Evolutionary conservation across 768 basidiomycete genomes (phyloP).

Genomic region (Hygrophoropsis aurantiaca): DNA sequence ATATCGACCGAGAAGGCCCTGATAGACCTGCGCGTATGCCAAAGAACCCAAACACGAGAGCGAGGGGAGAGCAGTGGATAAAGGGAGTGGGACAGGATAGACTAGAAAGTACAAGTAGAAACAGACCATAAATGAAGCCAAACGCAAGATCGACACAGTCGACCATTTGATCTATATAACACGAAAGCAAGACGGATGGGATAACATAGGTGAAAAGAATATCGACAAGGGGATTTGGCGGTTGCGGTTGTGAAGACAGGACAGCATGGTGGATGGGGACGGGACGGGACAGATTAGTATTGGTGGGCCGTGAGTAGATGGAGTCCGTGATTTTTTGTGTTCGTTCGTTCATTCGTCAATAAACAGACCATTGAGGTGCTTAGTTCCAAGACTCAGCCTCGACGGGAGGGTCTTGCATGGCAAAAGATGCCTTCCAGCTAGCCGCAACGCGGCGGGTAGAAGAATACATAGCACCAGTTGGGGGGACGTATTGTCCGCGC

Average conservation of each 20-base stretch:
- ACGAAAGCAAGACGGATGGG: constrained; percentile 17
- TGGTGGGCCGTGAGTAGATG: not conserved
- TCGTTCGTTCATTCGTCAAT: not conserved
- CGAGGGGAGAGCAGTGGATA: no score
- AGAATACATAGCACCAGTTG: constrained; percentile 50
- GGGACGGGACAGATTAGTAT: constrained; percentile 6
- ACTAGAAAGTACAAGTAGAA: constrained; percentile 5
- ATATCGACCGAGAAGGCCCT: no score
- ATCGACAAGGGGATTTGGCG: constrained; percentile 2
- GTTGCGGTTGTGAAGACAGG: constrained; percentile 11
- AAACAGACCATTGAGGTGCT: no score
- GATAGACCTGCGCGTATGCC: no score
- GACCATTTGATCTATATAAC: constrained; percentile 22
- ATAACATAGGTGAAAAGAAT: constrained; percentile 10
- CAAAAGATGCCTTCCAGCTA: constrained; percentile 41
- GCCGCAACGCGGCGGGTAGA: constrained; percentile 55
- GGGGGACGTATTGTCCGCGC: constrained; percentile 45
- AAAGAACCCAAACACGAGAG: no score
- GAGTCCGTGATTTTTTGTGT: not conserved
- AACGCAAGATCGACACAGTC: constrained; percentile 11
- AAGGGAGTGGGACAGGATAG: no score
- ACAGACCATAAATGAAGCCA: constrained; percentile 11
- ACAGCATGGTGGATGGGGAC: constrained; percentile 9
- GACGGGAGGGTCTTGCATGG: constrained; percentile 15
- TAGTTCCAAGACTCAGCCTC: constrained; percentile 28